phyloP scores from a whole-genome alignment of 75 land plant genomes.

The Selaginella moellendorffii region DNA sequence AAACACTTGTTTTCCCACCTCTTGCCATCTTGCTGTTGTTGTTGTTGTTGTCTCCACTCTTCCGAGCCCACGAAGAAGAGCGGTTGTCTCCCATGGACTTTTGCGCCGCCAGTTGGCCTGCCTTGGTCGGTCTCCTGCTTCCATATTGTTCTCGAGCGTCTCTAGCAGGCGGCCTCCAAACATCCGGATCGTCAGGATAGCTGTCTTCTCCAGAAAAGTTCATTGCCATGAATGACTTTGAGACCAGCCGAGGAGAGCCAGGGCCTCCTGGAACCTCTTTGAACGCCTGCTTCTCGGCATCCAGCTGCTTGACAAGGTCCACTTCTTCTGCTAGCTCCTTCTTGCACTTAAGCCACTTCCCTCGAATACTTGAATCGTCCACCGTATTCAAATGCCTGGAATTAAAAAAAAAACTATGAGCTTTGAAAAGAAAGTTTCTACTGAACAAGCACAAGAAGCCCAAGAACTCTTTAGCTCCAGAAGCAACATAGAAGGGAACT shows the following conservation, averaged over 20 bases:
- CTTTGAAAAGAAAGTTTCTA: background rate
- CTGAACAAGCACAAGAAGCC: no score
- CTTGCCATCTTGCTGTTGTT: slow-evolving; percentile 16
- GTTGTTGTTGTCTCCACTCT: slow-evolving; percentile 2
- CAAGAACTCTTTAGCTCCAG: no score
- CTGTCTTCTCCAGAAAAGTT: background rate
- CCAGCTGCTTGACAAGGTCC: slow-evolving; percentile 76
- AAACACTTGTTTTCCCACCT: background rate
- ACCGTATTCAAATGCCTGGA: slow-evolving; percentile 65
- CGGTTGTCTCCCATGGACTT: slow-evolving; percentile 29
- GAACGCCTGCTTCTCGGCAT: slow-evolving; percentile 73
- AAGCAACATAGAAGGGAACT: no score
- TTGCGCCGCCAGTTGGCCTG: slow-evolving; percentile 45
- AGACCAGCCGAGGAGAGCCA: background rate
- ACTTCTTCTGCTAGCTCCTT: slow-evolving; percentile 72
- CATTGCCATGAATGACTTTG: background rate
- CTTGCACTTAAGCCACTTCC: slow-evolving; percentile 93
- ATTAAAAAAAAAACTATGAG: background rate
- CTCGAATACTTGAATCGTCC: slow-evolving; percentile 60
- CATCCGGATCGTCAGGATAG: slow-evolving; percentile 80
- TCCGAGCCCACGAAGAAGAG: slow-evolving; percentile 49
- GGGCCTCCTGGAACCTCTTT: slow-evolving; percentile 29
- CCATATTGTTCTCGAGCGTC: slow-evolving; percentile 40
- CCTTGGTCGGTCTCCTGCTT: slow-evolving; percentile 62
- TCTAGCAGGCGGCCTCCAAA: slow-evolving; percentile 84